Percentiles rank a stretch among this genome's conserved stretches.
Conservation (phyloP, 2,329 filamentous ascomycete species). For the Colletotrichum aenigma region DNA sequence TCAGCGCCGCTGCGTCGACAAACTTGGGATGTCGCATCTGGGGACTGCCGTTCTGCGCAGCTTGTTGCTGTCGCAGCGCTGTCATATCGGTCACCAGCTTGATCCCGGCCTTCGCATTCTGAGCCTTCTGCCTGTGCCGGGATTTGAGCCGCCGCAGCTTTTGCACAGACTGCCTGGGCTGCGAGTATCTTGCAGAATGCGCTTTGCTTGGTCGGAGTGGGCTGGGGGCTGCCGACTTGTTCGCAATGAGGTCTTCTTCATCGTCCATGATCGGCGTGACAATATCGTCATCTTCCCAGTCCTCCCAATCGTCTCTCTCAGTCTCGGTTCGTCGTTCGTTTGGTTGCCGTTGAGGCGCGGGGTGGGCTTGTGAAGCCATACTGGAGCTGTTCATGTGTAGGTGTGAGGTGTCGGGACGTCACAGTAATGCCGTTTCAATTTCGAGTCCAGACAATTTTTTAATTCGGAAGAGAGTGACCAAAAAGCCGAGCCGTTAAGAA, state of each 20-base stretch:
- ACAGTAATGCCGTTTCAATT: neutral
- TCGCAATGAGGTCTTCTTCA: constrained; percentile 36
- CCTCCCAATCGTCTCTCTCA: constrained; percentile 53
- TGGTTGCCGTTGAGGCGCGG: neutral
- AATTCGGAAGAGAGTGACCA: neutral
- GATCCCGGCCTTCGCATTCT: constrained; percentile 67
- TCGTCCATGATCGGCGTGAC: constrained; percentile 42
- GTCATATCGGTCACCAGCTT: constrained; percentile 74
- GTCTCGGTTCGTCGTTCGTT: neutral
- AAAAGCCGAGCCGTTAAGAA: neutral
- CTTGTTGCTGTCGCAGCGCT: constrained; percentile 48
- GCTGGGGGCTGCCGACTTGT: constrained; percentile 12
- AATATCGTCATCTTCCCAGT: constrained; percentile 56
- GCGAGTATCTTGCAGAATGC: constrained; percentile 8
- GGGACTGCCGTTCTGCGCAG: constrained; percentile 31
- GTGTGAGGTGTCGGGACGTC: neutral
- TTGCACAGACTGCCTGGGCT: constrained; percentile 38
- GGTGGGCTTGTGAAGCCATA: neutral
- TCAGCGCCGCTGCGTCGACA: constrained; percentile 63
- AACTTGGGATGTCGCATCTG: constrained; percentile 46
- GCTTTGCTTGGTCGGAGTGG: constrained; percentile 11
- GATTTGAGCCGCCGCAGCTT: constrained; percentile 58
- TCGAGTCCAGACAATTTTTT: neutral
- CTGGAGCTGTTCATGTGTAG: neutral
- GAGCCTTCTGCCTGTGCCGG: constrained; percentile 62